Percentiles rank a stretch among this genome's conserved stretches.
Conservation (phyloP, 2,329 filamentous ascomycete genomes). For the Alternaria sp. region DNA sequence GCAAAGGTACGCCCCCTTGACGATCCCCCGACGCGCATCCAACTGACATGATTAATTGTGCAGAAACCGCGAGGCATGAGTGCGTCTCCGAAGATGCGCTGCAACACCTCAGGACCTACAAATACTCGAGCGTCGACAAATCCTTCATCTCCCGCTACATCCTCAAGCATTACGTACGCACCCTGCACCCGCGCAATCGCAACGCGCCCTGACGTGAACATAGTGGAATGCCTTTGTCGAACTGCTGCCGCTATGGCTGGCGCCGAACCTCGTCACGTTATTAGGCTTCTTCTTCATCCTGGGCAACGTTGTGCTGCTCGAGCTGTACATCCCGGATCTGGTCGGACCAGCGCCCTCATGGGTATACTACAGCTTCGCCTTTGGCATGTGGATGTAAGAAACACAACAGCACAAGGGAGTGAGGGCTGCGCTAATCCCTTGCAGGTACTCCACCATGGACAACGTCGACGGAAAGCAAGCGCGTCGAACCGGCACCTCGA, state of each 20-base stretch:
- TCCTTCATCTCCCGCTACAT: conserved; percentile 93
- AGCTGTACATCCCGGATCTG: conserved; percentile 85
- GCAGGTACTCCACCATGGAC: conserved; percentile 90
- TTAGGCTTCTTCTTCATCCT: conserved; percentile 95
- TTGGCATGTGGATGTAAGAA: conserved; percentile 88
- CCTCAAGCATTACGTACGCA: conserved; percentile 88
- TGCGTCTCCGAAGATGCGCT: conserved; percentile 87
- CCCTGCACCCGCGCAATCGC: conserved; percentile 9
- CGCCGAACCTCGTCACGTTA: conserved; percentile 96
- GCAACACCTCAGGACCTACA: conserved; percentile 90
- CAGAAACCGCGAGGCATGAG: conserved; percentile 70
- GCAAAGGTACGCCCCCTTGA: conserved; percentile 37
- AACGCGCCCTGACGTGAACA: conserved; percentile 32
- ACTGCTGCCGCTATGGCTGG: conserved; percentile 91
- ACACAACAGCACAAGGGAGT: neutral
- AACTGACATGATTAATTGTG: neutral
- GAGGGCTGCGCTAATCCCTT: conserved; percentile 17
- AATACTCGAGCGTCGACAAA: conserved; percentile 97
- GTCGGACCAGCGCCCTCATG: conserved; percentile 87
- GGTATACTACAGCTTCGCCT: conserved; percentile 94
- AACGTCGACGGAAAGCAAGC: conserved; percentile 99
- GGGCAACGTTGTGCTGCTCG: conserved; percentile 76
- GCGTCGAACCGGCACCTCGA: conserved; percentile 90
- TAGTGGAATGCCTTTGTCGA: conserved; percentile 98
- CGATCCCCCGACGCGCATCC: conserved; percentile 14